A percentile compares a stretch with the other conserved stretches of the same genome.
These are phyloP conservation scores for Phoma herbarum DNA, from an alignment of 2,329 filamentous ascomycete species.

Conservation along the genomic window DNA sequence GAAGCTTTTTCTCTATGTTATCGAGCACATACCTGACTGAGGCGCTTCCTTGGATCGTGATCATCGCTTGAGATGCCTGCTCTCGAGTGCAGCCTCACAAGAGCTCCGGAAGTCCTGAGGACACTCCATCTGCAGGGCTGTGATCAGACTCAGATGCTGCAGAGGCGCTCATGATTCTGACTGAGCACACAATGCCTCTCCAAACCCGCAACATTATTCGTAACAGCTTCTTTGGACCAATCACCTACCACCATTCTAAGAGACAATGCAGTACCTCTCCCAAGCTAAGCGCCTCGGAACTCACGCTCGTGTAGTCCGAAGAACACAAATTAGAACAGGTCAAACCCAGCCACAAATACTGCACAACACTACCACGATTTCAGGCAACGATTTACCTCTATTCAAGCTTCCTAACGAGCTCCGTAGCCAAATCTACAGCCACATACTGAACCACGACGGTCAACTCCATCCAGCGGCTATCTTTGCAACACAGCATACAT, in stretches of 20 bases:
- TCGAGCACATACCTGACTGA: too few relatives aligned
- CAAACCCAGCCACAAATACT: not conserved
- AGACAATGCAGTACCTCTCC: not conserved
- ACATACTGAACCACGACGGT: not conserved
- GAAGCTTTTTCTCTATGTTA: too few relatives aligned
- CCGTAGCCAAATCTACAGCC: not conserved
- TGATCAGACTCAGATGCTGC: not conserved
- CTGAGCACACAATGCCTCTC: not conserved
- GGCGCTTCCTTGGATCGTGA: not conserved
- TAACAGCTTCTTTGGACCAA: not conserved
- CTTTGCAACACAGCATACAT: not conserved
- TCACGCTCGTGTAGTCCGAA: not conserved
- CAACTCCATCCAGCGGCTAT: not conserved
- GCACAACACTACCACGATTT: not conserved
- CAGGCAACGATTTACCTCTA: not conserved
- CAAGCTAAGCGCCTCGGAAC: not conserved
- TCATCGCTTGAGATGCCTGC: not conserved
- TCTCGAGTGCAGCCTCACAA: not conserved
- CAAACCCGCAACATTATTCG: not conserved
- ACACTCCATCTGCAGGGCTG: not conserved
- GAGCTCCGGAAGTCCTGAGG: not conserved
- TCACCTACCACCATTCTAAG: not conserved
- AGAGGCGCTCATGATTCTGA: not conserved
- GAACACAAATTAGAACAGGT: not conserved
- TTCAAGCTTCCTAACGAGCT: not conserved